Conservation (phyloP, 345 rosid genomes). For the Euphorbia tirucalli region DNA sequence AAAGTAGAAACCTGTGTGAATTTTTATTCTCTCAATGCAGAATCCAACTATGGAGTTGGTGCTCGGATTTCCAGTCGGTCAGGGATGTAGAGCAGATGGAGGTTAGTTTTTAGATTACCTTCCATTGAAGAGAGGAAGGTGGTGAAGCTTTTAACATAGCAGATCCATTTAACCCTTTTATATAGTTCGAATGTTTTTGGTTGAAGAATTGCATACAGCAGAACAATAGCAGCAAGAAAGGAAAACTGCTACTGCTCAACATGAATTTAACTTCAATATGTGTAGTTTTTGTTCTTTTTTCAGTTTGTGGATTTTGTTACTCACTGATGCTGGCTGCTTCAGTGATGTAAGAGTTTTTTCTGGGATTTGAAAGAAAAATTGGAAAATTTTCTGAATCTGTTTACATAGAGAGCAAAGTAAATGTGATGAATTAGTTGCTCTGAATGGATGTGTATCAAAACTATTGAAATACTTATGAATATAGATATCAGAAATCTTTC, state of each 20-base stretch:
- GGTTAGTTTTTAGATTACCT: slow-evolving; percentile 49
- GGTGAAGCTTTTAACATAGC: slow-evolving; percentile 32
- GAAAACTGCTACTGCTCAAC: slow-evolving; percentile 30
- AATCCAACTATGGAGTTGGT: slow-evolving; percentile 54
- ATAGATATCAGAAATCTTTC: not conserved
- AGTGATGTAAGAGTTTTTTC: slow-evolving; percentile 19
- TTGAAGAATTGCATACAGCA: slow-evolving; percentile 17
- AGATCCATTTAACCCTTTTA: slow-evolving; percentile 26
- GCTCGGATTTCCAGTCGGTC: slow-evolving; percentile 45
- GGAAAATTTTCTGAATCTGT: slow-evolving; percentile 13
- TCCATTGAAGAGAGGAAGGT: slow-evolving; percentile 32
- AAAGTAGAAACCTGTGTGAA: slow-evolving; percentile 34
- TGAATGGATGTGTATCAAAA: not conserved
- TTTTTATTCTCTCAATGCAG: slow-evolving; percentile 44
- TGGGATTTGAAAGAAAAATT: slow-evolving; percentile 19
- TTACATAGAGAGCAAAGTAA: slow-evolving; percentile 1
- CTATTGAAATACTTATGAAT: not conserved
- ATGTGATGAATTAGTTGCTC: not conserved
- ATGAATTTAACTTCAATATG: slow-evolving; percentile 25
- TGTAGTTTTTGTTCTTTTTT: slow-evolving; percentile 24
- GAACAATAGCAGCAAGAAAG: slow-evolving; percentile 28
- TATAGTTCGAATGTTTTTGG: slow-evolving; percentile 22
- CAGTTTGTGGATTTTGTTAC: slow-evolving; percentile 17
- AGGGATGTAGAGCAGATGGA: slow-evolving; percentile 61
- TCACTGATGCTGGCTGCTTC: slow-evolving; percentile 25